Conservation (phyloP, 495 filamentous ascomycete species). For the Podospora australis region DNA sequence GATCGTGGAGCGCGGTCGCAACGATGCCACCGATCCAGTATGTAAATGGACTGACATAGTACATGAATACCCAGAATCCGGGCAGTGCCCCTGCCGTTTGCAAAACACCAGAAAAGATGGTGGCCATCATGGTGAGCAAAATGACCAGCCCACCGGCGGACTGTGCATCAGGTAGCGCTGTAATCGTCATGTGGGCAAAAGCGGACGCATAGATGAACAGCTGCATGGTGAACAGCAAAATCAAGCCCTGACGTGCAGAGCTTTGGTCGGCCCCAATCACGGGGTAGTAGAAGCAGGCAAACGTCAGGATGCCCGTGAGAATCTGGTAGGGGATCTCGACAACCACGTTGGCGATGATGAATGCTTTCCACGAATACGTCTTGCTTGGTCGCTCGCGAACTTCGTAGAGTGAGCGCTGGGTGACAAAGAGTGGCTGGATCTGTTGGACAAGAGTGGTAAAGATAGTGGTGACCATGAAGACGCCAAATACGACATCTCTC, state of each 20-base stretch:
- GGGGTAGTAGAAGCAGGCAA: conserved; percentile 59
- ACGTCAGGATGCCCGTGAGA: conserved; percentile 52
- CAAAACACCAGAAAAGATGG: conserved; percentile 44
- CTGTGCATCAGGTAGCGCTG: conserved; percentile 56
- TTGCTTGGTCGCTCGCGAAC: conserved; percentile 63
- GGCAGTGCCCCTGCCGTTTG: conserved; percentile 48
- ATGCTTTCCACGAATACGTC: conserved; percentile 66
- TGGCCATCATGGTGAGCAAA: conserved; percentile 54
- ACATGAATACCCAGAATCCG: conserved; percentile 71
- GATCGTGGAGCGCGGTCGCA: conserved; percentile 46
- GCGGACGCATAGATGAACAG: conserved; percentile 57
- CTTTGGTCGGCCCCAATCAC: conserved; percentile 43
- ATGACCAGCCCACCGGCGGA: conserved; percentile 57
- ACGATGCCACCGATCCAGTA: conserved; percentile 55
- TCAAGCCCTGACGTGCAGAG: conserved; percentile 49
- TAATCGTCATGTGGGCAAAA: conserved; percentile 61
- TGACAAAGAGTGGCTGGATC: conserved; percentile 63
- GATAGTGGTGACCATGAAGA: conserved; percentile 68
- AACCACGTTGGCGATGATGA: conserved; percentile 62
- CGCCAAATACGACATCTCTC: conserved; percentile 59
- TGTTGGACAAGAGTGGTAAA: conserved; percentile 58
- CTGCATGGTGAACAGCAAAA: conserved; percentile 50
- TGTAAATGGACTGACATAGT: conserved; percentile 58
- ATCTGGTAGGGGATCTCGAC: conserved; percentile 68
- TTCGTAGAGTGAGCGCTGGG: conserved; percentile 59